A percentile compares a stretch with the other conserved stretches of the same genome.
These are phyloP conservation scores for Tripterygium wilfordii DNA, from an alignment of 177 flowering plant species.

Conservation along the genomic window DNA sequence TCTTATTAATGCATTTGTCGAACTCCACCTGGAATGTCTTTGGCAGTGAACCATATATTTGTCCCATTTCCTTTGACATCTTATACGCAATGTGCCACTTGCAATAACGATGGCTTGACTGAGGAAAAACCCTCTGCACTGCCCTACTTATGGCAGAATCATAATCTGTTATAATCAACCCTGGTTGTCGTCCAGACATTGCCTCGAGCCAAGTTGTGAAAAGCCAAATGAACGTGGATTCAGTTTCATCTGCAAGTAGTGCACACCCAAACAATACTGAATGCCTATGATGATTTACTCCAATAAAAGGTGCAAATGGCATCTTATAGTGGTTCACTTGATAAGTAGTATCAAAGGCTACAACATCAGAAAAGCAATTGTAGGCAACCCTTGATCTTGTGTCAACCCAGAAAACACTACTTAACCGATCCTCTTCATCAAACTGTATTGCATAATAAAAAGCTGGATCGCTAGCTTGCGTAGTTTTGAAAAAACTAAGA, in stretches of 20 bases:
- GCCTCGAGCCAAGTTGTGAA: slow-evolving; percentile 35
- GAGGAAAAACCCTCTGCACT: slow-evolving; percentile 22
- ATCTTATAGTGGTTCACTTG: slow-evolving; percentile 28
- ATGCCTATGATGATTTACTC: slow-evolving; percentile 27
- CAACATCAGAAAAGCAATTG: slow-evolving; percentile 28
- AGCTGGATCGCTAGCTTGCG: slow-evolving; percentile 32
- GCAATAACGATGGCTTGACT: slow-evolving; percentile 25
- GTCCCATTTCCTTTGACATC: slow-evolving; percentile 28
- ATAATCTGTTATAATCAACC: slow-evolving; percentile 26
- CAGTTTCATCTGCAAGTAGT: slow-evolving; percentile 31
- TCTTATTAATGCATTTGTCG: slow-evolving; percentile 24
- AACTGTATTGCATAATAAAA: slow-evolving; percentile 39
- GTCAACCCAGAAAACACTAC: slow-evolving; percentile 47
- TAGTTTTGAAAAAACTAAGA: slow-evolving; percentile 24
- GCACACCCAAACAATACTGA: slow-evolving; percentile 35
- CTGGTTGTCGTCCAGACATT: slow-evolving; percentile 30
- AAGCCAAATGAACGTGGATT: slow-evolving; percentile 30
- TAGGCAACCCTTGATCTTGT: slow-evolving; percentile 29
- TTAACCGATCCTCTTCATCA: slow-evolving; percentile 30
- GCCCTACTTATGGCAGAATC: slow-evolving; percentile 23
- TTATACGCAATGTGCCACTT: slow-evolving; percentile 29
- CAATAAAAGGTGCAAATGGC: slow-evolving; percentile 39
- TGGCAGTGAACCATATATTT: slow-evolving; percentile 18
- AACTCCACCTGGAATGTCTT: slow-evolving; percentile 31
- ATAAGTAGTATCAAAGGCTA: slow-evolving; percentile 37